phyloP scores from a whole-genome alignment of 1,284 basidiomycete genomes.

The Athelia psychrophila region DNA sequence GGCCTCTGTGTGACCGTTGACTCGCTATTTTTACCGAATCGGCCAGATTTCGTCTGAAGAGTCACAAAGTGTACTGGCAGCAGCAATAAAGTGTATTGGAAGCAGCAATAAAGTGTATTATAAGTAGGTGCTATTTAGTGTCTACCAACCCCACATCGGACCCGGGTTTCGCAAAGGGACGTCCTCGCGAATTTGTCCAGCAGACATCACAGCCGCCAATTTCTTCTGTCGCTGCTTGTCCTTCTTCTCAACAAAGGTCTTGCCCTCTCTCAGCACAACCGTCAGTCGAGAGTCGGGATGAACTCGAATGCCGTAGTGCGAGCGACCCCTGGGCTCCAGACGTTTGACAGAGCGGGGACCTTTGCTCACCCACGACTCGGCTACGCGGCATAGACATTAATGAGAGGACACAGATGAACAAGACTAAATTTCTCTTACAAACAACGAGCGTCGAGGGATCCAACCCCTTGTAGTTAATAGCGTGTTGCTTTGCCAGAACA shows the following conservation, averaged over 20 bases:
- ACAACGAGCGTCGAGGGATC: constrained; percentile 77
- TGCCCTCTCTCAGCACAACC: constrained; percentile 83
- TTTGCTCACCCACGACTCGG: constrained; percentile 93
- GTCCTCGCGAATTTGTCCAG: constrained; percentile 77
- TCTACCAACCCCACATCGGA: constrained; percentile 82
- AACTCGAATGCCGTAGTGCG: constrained; percentile 75
- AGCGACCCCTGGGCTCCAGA: constrained; percentile 86
- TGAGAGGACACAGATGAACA: constrained; percentile 2
- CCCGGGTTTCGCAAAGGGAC: constrained; percentile 74
- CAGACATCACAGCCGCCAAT: constrained; percentile 74
- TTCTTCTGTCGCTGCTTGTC: constrained; percentile 63
- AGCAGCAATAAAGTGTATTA: background rate
- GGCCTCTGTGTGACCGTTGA: background rate
- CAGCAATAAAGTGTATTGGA: too few species aligned
- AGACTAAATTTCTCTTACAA: constrained; percentile 47
- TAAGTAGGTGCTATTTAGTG: constrained; percentile 1
- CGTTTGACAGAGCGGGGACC: constrained; percentile 65
- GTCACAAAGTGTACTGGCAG: too few species aligned
- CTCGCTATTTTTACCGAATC: background rate
- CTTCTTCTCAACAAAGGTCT: constrained; percentile 72
- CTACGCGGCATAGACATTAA: constrained; percentile 34
- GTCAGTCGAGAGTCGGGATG: constrained; percentile 79
- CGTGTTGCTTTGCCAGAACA: constrained; percentile 85
- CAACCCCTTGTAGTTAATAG: constrained; percentile 76
- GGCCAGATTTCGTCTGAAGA: background rate